Conservation (phyloP, 1,139 yeast species). For the Kurtzmaniella natalensis region DNA sequence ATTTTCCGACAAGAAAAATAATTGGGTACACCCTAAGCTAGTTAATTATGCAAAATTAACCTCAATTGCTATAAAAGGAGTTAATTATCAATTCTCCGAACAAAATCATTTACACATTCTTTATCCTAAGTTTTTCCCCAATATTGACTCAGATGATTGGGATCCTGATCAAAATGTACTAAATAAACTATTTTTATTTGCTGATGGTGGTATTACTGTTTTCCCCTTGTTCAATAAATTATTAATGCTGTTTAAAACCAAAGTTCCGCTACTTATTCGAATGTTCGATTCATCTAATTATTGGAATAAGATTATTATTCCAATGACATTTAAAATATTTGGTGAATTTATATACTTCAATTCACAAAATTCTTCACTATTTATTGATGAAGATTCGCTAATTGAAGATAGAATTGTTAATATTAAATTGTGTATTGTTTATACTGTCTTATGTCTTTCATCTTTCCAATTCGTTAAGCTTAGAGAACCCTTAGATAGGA, state of each 20-base stretch:
- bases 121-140: slow-evolving; percentile 45
- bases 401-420: slow-evolving; percentile 2
- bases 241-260: slow-evolving; percentile 15
- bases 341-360: slow-evolving; percentile 27
- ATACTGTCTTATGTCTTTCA: slow-evolving; percentile 5
- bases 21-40: slow-evolving; percentile 35
- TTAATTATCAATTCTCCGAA: slow-evolving; percentile 32
- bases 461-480: slow-evolving; percentile 3
- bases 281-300: slow-evolving; percentile 19
- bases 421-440: slow-evolving; percentile 6
- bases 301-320: slow-evolving; percentile 28
- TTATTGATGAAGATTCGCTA: slow-evolving; percentile 1
- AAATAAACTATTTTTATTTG: slow-evolving; percentile 13
- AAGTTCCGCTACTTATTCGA: slow-evolving; percentile 22
- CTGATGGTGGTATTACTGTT: slow-evolving; percentile 12
- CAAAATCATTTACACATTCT: slow-evolving; percentile 45
- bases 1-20: slow-evolving; percentile 21
- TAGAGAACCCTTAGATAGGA: too few relatives aligned
- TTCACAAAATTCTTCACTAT: slow-evolving; percentile 9
- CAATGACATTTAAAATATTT: slow-evolving; percentile 26
- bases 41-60: slow-evolving; percentile 38
- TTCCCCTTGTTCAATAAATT: slow-evolving; percentile 18
- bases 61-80: slow-evolving; percentile 41
- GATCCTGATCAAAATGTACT: slow-evolving; percentile 21
- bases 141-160: slow-evolving; percentile 44